A percentile compares a stretch with the other conserved stretches of the same genome.
phyloP scores from a whole-genome alignment of 2,329 filamentous ascomycete species.

The Ascochyta fabae region DNA sequence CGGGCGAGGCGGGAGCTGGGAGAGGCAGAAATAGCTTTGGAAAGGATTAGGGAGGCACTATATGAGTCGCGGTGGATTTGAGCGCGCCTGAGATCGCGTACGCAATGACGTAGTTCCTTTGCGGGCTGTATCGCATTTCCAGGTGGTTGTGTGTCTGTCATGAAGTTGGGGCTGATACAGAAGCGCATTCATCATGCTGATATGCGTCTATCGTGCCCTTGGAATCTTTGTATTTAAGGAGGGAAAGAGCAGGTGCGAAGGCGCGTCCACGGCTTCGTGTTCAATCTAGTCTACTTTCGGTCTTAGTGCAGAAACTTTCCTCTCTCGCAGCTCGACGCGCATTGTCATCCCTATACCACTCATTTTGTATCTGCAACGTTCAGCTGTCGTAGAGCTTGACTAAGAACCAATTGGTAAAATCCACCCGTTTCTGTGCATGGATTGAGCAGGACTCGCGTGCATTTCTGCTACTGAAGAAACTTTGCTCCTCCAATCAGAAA shows the following conservation, averaged over 20 bases:
- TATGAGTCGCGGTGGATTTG: conserved; percentile 24
- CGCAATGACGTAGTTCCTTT: too few relatives aligned
- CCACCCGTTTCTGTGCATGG: too few relatives aligned
- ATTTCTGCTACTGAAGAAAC: too few relatives aligned
- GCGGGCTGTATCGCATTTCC: too few relatives aligned
- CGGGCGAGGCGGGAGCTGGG: conserved; percentile 17
- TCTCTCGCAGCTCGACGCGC: neutral
- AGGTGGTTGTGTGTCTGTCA: too few relatives aligned
- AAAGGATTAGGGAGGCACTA: conserved; percentile 19
- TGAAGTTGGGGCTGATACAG: too few relatives aligned
- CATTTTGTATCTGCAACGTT: neutral
- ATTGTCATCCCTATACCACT: neutral
- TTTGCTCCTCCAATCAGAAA: neutral
- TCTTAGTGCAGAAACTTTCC: neutral
- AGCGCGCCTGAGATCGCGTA: neutral
- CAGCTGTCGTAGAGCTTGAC: neutral
- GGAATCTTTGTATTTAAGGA: too few relatives aligned
- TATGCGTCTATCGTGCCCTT: too few relatives aligned
- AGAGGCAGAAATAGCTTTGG: conserved; percentile 17
- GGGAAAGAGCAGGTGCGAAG: too few relatives aligned
- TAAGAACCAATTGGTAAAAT: too few relatives aligned
- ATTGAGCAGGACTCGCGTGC: too few relatives aligned
- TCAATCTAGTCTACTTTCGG: neutral
- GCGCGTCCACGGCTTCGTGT: neutral
- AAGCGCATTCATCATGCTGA: too few relatives aligned